Evolutionary conservation across 2,329 filamentous ascomycete species (phyloP).

Genomic region (Epichloe amarillans): DNA sequence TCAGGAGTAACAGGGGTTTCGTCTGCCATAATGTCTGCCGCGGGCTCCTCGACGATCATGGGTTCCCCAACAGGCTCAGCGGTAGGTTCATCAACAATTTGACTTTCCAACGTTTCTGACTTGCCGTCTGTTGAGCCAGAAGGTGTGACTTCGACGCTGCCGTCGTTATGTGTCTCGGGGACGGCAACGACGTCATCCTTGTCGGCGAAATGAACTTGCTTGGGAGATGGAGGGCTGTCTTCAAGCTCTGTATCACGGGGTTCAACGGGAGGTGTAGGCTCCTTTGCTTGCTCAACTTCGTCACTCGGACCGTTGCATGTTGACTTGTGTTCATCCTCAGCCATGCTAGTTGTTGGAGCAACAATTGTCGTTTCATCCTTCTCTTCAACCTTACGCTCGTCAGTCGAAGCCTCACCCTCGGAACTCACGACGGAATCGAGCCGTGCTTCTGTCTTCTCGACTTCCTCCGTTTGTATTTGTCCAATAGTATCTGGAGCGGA

Average conservation of each 20-base stretch:
- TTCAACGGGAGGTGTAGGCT: not conserved
- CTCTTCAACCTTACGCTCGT: not conserved
- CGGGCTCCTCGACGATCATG: not conserved
- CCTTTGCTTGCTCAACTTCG: not conserved
- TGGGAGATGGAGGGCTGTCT: not conserved
- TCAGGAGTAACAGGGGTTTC: not conserved
- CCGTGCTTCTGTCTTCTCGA: not conserved
- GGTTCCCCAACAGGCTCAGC: not conserved
- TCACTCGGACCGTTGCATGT: not conserved
- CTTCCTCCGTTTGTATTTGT: not conserved
- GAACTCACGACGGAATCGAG: not conserved
- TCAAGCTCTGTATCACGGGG: not conserved
- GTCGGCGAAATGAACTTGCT: constrained; percentile 7
- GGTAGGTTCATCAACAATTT: not conserved
- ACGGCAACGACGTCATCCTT: constrained; percentile 2
- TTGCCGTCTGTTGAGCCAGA: not conserved
- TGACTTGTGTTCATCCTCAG: not conserved
- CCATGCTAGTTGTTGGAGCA: not conserved
- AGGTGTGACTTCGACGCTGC: too few species aligned
- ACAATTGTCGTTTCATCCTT: not conserved
- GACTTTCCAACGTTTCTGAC: not conserved
- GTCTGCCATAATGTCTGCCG: not conserved
- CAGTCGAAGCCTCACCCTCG: not conserved
- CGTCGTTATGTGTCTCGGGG: not conserved
- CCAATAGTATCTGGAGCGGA: not conserved